These are phyloP conservation scores for Oryza glumipatula DNA, from an alignment of 176 grass and related monocot genomes.

Conservation along the genomic window DNA sequence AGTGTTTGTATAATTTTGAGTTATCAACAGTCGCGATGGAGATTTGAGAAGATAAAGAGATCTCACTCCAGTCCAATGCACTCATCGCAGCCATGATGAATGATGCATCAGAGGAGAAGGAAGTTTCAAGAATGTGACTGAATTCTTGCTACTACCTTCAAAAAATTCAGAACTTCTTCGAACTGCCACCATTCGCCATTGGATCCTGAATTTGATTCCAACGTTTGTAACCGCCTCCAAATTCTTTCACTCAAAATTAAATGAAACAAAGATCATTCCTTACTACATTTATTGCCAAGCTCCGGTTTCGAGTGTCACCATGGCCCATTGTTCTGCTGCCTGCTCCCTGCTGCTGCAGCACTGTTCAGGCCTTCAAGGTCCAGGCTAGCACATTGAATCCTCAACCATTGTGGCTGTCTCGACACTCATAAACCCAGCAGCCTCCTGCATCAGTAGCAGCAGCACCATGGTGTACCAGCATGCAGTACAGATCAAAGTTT, in stretches of 20 bases:
- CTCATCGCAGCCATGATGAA: too few relatives aligned
- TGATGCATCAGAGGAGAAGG: too few relatives aligned
- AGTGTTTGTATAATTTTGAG: too few relatives aligned
- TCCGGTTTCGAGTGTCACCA: background rate
- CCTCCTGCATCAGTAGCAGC: background rate
- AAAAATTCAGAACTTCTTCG: background rate
- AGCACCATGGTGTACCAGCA: background rate
- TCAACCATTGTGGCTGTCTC: background rate
- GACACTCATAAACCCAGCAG: conserved; percentile 21
- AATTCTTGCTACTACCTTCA: background rate
- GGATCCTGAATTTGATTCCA: background rate
- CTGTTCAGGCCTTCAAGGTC: conserved; percentile 29
- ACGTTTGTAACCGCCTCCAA: background rate
- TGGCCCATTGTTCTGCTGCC: background rate
- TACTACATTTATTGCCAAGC: conserved; percentile 6
- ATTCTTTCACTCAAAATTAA: conserved; percentile 9
- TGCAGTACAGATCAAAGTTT: conserved; percentile 8
- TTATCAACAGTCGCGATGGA: too few relatives aligned
- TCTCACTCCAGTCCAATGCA: too few relatives aligned
- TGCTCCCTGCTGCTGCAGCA: too few relatives aligned
- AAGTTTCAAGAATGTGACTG: too few relatives aligned
- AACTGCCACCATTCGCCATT: background rate
- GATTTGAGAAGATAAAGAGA: too few relatives aligned
- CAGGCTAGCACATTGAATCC: conserved; percentile 49
- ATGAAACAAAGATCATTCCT: background rate